Evolutionary conservation across 2,329 filamentous ascomycete genomes (phyloP), one percentile per base, ranked within the genome.

Genomic region (Rhinocladiella similis): DNA sequence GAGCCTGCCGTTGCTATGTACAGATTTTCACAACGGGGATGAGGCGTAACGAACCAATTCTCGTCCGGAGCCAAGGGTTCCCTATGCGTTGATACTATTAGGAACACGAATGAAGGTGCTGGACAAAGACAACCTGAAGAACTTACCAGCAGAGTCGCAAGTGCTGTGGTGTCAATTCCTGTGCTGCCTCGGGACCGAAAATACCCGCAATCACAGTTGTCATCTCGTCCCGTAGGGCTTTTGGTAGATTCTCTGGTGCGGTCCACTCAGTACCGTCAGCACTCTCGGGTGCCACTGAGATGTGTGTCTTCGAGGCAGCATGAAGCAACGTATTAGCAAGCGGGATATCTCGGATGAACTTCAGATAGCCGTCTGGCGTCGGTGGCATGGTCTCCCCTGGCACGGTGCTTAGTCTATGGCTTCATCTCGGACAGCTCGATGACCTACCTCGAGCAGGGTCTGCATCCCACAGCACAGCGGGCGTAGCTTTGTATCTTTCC

Each of bases 1-100:
- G 82, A 85, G 1, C 84, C 84, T 12, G 81, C 84, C 0, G 80
- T 80, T 0, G 83, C 84, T 20, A 88, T 67, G 67, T 80, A 85
- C 10, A 87, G 68, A 57, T 81, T 81, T 46, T 66, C 66, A 65
- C 79, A 62, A 10, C 75, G 69, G 4, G 81, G 77, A 66, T 80
- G 76, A 25, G 60, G 67, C 9, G 78, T 78, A 63, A 87, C 79
- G 50, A 87, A 73, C 63, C 83, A 84, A 65, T 86, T 82, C 67
- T 86, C 82, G 6, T 79, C 82, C 0, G 82, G 81, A 3, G 82
- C 84, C 36, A 83, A 79, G 27, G 80, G 78, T 64, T 87, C 84
- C 80, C 38, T 41, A 12, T 16, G 18, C 3, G 10, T 33, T 19
- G 38, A 41, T 12, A 9, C 6, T 41, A 16, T 41, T 33, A 33